phyloP scores from a whole-genome alignment of 768 basidiomycete species.

The Pisolithus marmoratus region DNA sequence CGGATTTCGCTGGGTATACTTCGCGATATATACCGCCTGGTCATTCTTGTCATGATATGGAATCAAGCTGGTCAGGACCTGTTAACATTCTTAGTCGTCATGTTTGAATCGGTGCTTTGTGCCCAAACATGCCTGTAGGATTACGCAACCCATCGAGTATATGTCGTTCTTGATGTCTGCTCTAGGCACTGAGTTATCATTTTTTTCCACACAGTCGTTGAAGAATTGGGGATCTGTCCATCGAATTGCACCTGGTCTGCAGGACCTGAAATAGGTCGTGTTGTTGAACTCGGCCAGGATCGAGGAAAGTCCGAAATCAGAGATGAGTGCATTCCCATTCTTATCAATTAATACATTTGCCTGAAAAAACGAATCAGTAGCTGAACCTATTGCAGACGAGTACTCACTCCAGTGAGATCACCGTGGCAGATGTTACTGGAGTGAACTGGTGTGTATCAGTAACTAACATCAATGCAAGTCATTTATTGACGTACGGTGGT shows the following conservation, averaged over 20 bases:
- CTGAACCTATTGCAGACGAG: not conserved
- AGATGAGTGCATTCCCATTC: not conserved
- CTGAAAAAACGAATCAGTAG: not conserved
- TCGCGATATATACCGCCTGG: not conserved
- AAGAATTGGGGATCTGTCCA: slow-evolving; percentile 17
- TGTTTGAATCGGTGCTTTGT: not conserved
- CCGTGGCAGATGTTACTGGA: slow-evolving; percentile 2
- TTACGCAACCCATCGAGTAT: slow-evolving; percentile 18
- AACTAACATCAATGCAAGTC: not conserved
- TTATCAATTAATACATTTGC: slow-evolving; percentile 6
- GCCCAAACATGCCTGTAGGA: slow-evolving; percentile 11
- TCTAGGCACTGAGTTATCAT: not conserved
- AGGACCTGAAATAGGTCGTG: slow-evolving; percentile 13
- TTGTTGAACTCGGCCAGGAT: slow-evolving; percentile 32
- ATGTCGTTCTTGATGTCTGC: slow-evolving; percentile 5
- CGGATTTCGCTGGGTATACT: not conserved
- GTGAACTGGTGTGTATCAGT: slow-evolving; percentile 2
- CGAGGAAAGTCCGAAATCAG: slow-evolving; percentile 41
- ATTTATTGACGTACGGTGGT: slow-evolving; percentile 29
- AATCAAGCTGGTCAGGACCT: slow-evolving; percentile 5
- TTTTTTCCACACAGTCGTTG: not conserved
- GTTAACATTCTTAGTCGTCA: not conserved
- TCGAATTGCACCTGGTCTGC: slow-evolving; percentile 6
- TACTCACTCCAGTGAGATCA: slow-evolving; percentile 6
- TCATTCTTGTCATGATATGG: slow-evolving; percentile 2